Evolutionary conservation across 441 rosid species (phyloP).

Genomic region (Populus tomentosa): DNA sequence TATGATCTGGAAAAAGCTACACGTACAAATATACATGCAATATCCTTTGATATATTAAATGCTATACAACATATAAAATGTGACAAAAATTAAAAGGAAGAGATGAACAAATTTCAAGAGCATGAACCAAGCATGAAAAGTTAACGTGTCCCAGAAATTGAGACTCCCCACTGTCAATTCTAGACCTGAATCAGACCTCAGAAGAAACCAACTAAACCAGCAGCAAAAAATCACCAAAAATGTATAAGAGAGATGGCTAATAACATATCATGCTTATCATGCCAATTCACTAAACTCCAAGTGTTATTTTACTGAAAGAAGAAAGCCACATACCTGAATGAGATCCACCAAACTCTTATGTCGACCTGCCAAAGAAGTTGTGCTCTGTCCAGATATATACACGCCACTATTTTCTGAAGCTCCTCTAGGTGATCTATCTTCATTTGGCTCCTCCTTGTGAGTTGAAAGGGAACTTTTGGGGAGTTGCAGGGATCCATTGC

Average conservation of each 20-base stretch:
- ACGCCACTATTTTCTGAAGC: conserved; percentile 12
- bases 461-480: conserved; percentile 46
- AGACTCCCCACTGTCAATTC: background rate
- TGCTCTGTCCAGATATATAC: conserved; percentile 25
- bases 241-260: background rate
- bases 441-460: conserved; percentile 58
- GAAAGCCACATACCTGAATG: conserved; percentile 33
- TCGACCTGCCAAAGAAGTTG: conserved; percentile 18
- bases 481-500: conserved; percentile 24
- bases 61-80: background rate
- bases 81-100: background rate
- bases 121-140: background rate
- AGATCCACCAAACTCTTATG: conserved; percentile 23
- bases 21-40: background rate
- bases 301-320: background rate
- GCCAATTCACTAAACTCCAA: background rate
- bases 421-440: conserved; percentile 47
- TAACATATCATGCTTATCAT: background rate
- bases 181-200: background rate
- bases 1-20: background rate
- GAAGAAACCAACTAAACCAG: background rate
- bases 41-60: background rate
- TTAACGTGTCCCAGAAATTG: background rate
- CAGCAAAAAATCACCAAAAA: background rate
- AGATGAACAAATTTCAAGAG: background rate